A percentile compares a stretch with the other conserved stretches of the same genome.
These are phyloP conservation scores for Thermochaetoides dissita DNA, from an alignment of 2,329 filamentous ascomycete species.

Conservation along the genomic window DNA sequence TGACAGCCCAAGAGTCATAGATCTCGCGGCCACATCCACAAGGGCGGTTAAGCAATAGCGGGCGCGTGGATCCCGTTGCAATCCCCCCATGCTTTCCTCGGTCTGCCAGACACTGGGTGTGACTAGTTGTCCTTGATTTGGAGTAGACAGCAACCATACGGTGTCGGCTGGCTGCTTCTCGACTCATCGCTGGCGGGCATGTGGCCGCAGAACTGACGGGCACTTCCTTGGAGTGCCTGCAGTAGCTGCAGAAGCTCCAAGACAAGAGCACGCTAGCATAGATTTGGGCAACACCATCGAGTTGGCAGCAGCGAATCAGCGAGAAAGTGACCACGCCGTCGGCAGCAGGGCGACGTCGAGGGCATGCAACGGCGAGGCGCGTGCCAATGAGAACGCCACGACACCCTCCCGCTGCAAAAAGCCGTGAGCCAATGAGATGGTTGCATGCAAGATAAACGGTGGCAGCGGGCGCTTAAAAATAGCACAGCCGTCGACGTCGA, in stretches of 20 bases:
- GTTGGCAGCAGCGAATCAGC: slow-evolving; percentile 13
- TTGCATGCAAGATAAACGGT: slow-evolving; percentile 4
- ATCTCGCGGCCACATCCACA: slow-evolving; percentile 9
- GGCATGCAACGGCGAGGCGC: slow-evolving; percentile 15
- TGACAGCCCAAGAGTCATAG: slow-evolving; percentile 3
- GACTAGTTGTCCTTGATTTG: slow-evolving; percentile 7
- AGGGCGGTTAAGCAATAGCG: slow-evolving; percentile 13
- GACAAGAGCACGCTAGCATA: slow-evolving; percentile 2
- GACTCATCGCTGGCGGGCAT: too few species aligned
- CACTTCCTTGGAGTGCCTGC: too few species aligned
- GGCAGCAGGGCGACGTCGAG: slow-evolving; percentile 11
- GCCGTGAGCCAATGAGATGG: slow-evolving; percentile 13
- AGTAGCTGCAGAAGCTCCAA: background rate
- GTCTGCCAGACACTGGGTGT: slow-evolving; percentile 7
- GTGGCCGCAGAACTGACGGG: slow-evolving; percentile 1
- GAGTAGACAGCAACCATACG: background rate
- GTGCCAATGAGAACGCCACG: slow-evolving; percentile 15
- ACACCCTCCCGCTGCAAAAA: slow-evolving; percentile 5
- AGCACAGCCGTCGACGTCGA: slow-evolving; percentile 8
- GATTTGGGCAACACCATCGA: slow-evolving; percentile 11
- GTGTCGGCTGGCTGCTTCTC: slow-evolving; percentile 3
- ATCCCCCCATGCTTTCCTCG: background rate
- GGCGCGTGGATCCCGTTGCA: slow-evolving; percentile 5
- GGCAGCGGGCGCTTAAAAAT: slow-evolving; percentile 15
- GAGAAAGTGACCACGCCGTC: slow-evolving; percentile 2